Evolutionary conservation across 148 eudicot genomes (phyloP), one percentile per base, ranked within the genome.

Genomic region (Nyssa sinensis): DNA sequence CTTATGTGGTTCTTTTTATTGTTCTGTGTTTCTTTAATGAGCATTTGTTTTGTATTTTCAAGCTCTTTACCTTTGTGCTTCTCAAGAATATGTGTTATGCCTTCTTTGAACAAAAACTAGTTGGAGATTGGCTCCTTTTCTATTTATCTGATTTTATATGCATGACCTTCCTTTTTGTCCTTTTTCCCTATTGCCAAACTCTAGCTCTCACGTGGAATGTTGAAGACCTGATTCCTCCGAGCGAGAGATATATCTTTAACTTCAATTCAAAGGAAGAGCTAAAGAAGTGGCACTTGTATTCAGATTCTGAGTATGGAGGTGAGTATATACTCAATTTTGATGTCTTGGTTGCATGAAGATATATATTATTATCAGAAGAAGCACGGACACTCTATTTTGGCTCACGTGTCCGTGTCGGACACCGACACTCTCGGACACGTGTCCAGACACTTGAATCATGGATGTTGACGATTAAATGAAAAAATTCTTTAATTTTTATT

Each of bases 291-390:
- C 99, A 95, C 83, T 81, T 95, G 27, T 95, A 95, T 81, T 92
- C 99, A 67, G 99, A 95, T 83, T 95, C 99, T 71, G 97, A 95
- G 87, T 95, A 87, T 74, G 96, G 96, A 89, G 99, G 99, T 93
- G 80, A 33, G 31, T 63, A 3, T 58, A 25, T 11, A 6, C 37
- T 61, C 35, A 35, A 41, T 11, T 68, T 73, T 44, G 64, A 64
- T 78, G 24, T 28, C 27, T 80, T 5, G 53, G 41, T 70, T 67
- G 60, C 53, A 41, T 61, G 25, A 37, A 19, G 62, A 7, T 24
- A 12, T 29, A 25, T 23, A n/a, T n/a, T n/a, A n/a, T n/a, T n/a
- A n/a, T n/a, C n/a, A n/a, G n/a, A n/a, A n/a, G n/a, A n/a, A n/a
- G n/a, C n/a, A n/a, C n/a, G n/a, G n/a, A n/a, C n/a, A n/a, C n/a